phyloP scores from a whole-genome alignment of 306 rosid species.

The Cercis canadensis region DNA sequence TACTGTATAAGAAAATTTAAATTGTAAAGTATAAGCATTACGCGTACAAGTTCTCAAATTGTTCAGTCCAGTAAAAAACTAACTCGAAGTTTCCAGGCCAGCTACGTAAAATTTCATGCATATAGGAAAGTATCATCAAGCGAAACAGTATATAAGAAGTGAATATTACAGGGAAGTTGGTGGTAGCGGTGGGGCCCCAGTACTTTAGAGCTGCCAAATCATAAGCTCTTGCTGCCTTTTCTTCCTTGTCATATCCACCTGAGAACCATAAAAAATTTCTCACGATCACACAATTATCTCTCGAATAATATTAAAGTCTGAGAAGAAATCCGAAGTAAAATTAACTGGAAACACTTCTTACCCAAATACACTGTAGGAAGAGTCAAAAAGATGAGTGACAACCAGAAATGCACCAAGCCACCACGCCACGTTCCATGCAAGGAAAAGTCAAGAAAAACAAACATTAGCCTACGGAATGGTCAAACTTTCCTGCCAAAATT shows the following conservation, averaged over 20 bases:
- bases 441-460: constrained; percentile 47
- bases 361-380: constrained; percentile 85
- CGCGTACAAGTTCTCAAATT: no score
- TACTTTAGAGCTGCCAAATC: constrained; percentile 98
- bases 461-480: constrained; percentile 46
- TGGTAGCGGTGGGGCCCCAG: constrained; percentile 95
- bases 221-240: constrained; percentile 97
- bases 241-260: constrained; percentile 99
- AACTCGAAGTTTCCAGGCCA: no score
- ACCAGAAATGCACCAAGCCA: constrained; percentile 49
- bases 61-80: no score
- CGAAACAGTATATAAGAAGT: constrained; percentile 3
- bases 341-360: constrained; percentile 44
- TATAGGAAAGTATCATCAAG: constrained; percentile 1
- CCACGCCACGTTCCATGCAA: constrained; percentile 72
- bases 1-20: no score
- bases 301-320: not conserved
- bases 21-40: no score
- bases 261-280: constrained; percentile 28
- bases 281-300: constrained; percentile 20
- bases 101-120: no score
- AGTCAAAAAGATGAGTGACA: constrained; percentile 43
- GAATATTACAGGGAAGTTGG: constrained; percentile 84
- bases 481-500: constrained; percentile 47
- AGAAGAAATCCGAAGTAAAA: constrained; percentile 8